Base-by-base conservation (phyloP, 1,284 basidiomycete species). In the Vanrija sp. region DNA sequence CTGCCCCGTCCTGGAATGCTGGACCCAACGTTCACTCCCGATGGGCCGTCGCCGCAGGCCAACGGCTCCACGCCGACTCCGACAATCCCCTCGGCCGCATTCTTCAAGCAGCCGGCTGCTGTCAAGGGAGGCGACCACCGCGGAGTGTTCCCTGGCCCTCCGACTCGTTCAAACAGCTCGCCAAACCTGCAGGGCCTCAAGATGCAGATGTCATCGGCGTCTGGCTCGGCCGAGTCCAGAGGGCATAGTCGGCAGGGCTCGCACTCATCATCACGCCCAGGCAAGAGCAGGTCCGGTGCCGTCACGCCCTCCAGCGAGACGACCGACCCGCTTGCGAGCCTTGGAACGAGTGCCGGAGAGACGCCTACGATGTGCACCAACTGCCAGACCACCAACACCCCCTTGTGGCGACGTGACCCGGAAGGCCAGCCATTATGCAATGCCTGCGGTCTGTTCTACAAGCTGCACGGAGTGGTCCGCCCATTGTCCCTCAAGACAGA, bases 401-500 rank as follows among this genome's bases (percentile, higher is more conserved):
- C 93, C 1, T 79, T 97, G 52, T 97, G 93, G 93, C 83, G 93
- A 72, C 82, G 94, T 64, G 92, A 97, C 79, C 90, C 92, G 1
- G 92, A 97, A 63, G 93, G 93, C 23, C 91, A 95, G 72, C 93
- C 93, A 34, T 77, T 97, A 55, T 97, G 91, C 85, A 78, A 80
- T 81, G 91, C 91, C 9, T 94, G 91, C 76, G 91, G 91, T 8
- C 77, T 93, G 67, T 94, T 93, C 79, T 93, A 84, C 79, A 96
- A 96, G 85, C 79, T 97, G 46, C 93, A 97, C 68, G 94, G 94
- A 43, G 92, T 96, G 40, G 91, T 94, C 16, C 83, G 94, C 52
- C 93, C 93, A 7, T 78, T 96, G 61, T 94, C 91, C 47, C 82
- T 97, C 60, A 97, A 96, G 82, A 96, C 93, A 23, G 93, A 97